Evolutionary conservation across 2,329 filamentous ascomycete species (phyloP).

Genomic region (Penicillium decumbens): DNA sequence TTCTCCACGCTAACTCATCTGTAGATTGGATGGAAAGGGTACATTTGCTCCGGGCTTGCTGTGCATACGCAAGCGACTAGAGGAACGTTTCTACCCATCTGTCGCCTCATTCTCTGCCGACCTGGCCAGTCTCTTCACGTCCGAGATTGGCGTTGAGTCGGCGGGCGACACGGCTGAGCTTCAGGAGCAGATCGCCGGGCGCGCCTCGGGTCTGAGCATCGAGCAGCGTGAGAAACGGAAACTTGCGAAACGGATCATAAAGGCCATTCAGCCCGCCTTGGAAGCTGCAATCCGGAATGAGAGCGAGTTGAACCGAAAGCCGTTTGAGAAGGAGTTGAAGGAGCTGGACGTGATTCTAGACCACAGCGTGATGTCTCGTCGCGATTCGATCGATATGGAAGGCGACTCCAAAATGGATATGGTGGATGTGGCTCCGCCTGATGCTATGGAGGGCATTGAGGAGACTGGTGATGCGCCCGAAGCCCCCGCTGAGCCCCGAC

Average conservation of each 20-base stretch:
- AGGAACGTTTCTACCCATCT: constrained; percentile 56
- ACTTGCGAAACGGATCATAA: constrained; percentile 84
- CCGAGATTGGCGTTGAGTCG: constrained; percentile 49
- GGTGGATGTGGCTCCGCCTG: constrained; percentile 17
- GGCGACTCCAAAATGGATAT: constrained; percentile 39
- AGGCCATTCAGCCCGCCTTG: constrained; percentile 70
- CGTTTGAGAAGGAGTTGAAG: constrained; percentile 64
- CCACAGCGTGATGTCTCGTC: constrained; percentile 54
- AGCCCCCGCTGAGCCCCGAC: constrained; percentile 7
- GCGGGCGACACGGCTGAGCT: constrained; percentile 44
- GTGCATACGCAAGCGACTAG: constrained; percentile 50
- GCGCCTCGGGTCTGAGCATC: constrained; percentile 43
- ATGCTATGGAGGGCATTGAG: constrained; percentile 25
- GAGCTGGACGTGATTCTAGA: constrained; percentile 72
- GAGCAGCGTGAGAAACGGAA: constrained; percentile 78
- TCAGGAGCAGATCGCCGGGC: constrained; percentile 50
- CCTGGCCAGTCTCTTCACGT: constrained; percentile 53
- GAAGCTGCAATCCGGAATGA: constrained; percentile 75
- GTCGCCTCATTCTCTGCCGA: constrained; percentile 59
- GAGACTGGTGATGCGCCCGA: constrained; percentile 12
- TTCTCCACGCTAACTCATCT: constrained; percentile 15
- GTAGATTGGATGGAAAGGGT: constrained; percentile 49
- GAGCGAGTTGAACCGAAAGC: constrained; percentile 68
- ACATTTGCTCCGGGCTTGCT: constrained; percentile 53
- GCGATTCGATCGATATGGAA: constrained; percentile 42